phyloP scores from a whole-genome alignment of 2,329 filamentous ascomycete species.

The Aphanocladium album region DNA sequence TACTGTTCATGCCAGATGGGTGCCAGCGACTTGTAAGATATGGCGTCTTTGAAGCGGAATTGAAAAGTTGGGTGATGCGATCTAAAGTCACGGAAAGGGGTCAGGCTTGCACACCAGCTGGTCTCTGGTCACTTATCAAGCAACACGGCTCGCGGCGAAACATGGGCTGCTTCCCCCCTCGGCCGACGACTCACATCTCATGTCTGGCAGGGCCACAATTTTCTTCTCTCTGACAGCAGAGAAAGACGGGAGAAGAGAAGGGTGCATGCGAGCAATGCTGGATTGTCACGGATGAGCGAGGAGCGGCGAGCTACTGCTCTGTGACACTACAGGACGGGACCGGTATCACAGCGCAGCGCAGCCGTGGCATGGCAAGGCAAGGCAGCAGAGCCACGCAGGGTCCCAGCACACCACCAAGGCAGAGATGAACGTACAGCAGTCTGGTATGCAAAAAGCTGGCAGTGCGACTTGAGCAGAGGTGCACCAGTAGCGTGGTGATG shows the following conservation, averaged over 20 bases:
- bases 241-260: not conserved
- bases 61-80: not conserved
- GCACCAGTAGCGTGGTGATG: constrained; percentile 2
- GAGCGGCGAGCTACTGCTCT: not conserved
- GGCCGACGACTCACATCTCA: constrained; percentile 4
- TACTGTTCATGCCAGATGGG: not conserved
- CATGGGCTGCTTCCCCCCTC: not conserved
- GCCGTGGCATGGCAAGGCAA: too few relatives aligned
- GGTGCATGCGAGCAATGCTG: not conserved
- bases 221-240: not conserved
- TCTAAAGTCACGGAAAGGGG: not conserved
- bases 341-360: not conserved
- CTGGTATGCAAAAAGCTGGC: too few relatives aligned
- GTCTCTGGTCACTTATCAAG: not conserved
- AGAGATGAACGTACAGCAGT: too few relatives aligned
- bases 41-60: not conserved
- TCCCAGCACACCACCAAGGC: too few relatives aligned
- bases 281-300: not conserved
- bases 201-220: not conserved
- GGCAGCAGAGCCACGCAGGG: too few relatives aligned
- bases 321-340: not conserved
- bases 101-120: not conserved
- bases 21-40: not conserved
- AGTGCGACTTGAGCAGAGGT: not conserved
- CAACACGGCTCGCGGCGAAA: not conserved